Base-by-base conservation (phyloP, 495 filamentous ascomycete genomes). In the Penicillium angulare region DNA sequence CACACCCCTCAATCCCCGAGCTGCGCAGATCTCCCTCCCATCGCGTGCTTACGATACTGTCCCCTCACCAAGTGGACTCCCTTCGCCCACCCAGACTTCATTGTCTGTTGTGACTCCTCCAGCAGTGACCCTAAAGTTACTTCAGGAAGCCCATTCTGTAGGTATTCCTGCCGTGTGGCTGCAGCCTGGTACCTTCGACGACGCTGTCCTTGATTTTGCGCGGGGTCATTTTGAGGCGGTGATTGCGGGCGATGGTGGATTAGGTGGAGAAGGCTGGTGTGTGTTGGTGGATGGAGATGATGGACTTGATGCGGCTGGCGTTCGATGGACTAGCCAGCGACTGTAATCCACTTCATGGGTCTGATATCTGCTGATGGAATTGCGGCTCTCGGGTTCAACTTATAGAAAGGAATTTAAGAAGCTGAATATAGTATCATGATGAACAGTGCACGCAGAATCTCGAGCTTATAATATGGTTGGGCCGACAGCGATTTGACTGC, bases 201-300 rank as follows among this genome's bases (percentile, higher is more conserved):
- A 86, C 21, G 77, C 82, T 33, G 86, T 87, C 35, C 59, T 95
- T 53, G 72, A 74, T 7, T 93, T 77, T 68, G 89, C 89, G 17
- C 69, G 63, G 49, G 70, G 63, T 55, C 77, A 78, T 59, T 90
- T 92, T 64, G 72, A 80, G 55, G 83, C 83, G 20, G 86, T 84
- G 20, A 77, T 95, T 55, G 90, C 86, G 4, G 81, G 80, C 16
- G 80, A 84, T 5, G 87, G 82, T 3, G 87, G 88, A 7, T 50
- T 52, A 23, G 87, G 80, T 18, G 69, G 76, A 31, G 89, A 95
- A 69, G 92, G 91, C 3, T 95, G 89, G 86, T 96, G 92, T 69
- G 89, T 97, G 27, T 68, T 96, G 45, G 90, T 96, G 10, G 88
- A 96, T 75, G 92, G 92, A 1, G 90, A 95, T 57, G 71, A 74